Percentiles rank a stretch among this genome's conserved stretches.
Conservation (phyloP, 1,284 basidiomycete species). For the Trichosporon coremiiforme region DNA sequence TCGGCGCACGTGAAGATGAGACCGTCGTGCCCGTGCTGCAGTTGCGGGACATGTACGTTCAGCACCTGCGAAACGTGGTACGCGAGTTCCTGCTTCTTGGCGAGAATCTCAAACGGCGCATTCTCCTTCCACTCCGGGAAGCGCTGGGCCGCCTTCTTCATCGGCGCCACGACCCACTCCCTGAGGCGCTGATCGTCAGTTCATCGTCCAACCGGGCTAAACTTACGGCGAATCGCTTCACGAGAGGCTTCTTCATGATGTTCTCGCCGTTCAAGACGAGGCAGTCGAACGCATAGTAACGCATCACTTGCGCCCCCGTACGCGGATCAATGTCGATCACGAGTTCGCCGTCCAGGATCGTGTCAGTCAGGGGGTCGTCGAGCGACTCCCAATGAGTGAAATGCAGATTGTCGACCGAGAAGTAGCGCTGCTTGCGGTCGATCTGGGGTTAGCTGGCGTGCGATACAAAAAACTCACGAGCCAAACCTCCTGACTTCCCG, state of each 20-base stretch:
- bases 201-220: not conserved
- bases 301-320: constrained; percentile 73
- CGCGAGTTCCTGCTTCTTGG: constrained; percentile 86
- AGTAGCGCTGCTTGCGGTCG: constrained; percentile 90
- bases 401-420: constrained; percentile 70
- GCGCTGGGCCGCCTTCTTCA: constrained; percentile 66
- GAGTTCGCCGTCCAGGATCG: constrained; percentile 91
- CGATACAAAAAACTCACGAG: constrained; percentile 61
- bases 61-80: constrained; percentile 88
- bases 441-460: constrained; percentile 63
- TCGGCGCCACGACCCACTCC: constrained; percentile 80
- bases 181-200: constrained; percentile 67
- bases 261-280: constrained; percentile 83
- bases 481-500: constrained; percentile 71
- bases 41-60: constrained; percentile 75
- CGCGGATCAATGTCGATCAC: constrained; percentile 83
- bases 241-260: constrained; percentile 77
- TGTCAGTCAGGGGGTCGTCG: constrained; percentile 68
- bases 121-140: constrained; percentile 65
- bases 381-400: constrained; percentile 84
- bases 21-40: constrained; percentile 93
- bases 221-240: constrained; percentile 87
- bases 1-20: constrained; percentile 94
- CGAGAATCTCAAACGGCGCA: constrained; percentile 84
- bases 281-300: constrained; percentile 90